A percentile compares a stretch with the other conserved stretches of the same genome.
These are phyloP conservation scores for Pyrenophora teres DNA, from an alignment of 2,329 filamentous ascomycete species.

Conservation along the genomic window DNA sequence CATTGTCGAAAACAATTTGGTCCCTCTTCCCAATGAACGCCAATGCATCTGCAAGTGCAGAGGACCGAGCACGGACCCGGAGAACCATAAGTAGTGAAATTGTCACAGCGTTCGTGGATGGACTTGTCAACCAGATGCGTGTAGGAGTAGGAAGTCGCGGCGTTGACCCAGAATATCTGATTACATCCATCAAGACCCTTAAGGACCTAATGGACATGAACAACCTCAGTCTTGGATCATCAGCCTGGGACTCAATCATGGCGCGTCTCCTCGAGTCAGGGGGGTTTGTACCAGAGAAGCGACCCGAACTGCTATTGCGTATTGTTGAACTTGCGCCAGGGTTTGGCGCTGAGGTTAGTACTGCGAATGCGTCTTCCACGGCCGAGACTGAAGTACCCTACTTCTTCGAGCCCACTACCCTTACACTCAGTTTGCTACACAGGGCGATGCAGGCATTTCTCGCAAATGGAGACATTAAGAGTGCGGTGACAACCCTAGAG, in stretches of 20 bases:
- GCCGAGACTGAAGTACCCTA: conserved; percentile 40
- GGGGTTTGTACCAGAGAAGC: conserved; percentile 50
- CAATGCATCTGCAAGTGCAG: conserved; percentile 20
- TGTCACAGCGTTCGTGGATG: conserved; percentile 60
- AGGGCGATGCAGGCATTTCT: conserved; percentile 49
- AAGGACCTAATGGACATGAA: conserved; percentile 46
- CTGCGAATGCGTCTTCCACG: conserved; percentile 40
- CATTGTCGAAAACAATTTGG: conserved; percentile 25
- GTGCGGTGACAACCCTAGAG: conserved; percentile 46
- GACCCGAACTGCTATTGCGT: conserved; percentile 51
- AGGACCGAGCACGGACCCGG: conserved; percentile 41
- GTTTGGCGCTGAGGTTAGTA: conserved; percentile 49
- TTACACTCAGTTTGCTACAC: conserved; percentile 51
- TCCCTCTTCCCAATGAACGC: conserved; percentile 29
- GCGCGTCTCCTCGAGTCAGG: conserved; percentile 58
- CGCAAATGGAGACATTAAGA: conserved; percentile 44
- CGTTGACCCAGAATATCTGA: conserved; percentile 40
- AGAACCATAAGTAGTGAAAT: conserved; percentile 64
- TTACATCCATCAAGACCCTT: conserved; percentile 42
- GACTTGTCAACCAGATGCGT: conserved; percentile 53
- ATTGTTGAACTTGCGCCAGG: conserved; percentile 48
- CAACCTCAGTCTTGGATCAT: conserved; percentile 47
- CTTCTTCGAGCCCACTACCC: conserved; percentile 52
- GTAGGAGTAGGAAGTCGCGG: conserved; percentile 51
- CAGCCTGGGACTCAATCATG: conserved; percentile 53